Conservation (phyloP, 257 asterid genomes). For the Solanum bukasovii region DNA sequence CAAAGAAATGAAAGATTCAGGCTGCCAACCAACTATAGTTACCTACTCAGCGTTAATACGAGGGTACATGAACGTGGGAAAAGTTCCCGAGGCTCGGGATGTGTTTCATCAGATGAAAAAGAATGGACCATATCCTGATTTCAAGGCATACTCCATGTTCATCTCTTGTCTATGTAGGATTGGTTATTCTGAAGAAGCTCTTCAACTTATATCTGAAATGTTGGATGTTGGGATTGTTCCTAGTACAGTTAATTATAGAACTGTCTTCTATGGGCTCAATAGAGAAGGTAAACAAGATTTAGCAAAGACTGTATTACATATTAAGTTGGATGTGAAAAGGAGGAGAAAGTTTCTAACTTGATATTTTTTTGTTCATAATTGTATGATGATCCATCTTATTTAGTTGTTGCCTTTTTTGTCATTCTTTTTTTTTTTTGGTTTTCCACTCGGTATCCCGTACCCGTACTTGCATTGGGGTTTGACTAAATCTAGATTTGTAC, state of each 20-base stretch:
- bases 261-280: constrained; percentile 54
- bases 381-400: not conserved
- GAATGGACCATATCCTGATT: constrained; percentile 67
- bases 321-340: constrained; percentile 49
- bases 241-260: constrained; percentile 57
- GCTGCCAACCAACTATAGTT: constrained; percentile 54
- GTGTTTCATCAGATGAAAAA: constrained; percentile 37
- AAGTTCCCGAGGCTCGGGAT: constrained; percentile 43
- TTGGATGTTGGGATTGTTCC: constrained; percentile 55
- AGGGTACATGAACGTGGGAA: constrained; percentile 64
- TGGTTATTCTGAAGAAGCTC: constrained; percentile 73
- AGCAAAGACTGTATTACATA: constrained; percentile 37
- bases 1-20: constrained; percentile 50
- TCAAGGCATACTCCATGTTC: constrained; percentile 71
- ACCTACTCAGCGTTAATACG: constrained; percentile 65
- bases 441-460: accelerated
- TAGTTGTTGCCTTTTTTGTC: not conserved
- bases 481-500: too few relatives aligned
- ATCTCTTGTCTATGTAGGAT: constrained; percentile 51
- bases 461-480: not conserved
- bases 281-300: constrained; percentile 69
- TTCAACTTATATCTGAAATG: constrained; percentile 52
- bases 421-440: too few relatives aligned
- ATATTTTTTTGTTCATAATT: not conserved
- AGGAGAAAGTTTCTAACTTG: constrained; percentile 31